A percentile compares a stretch with the other conserved stretches of the same genome.
Conservation (phyloP, 176 grass and related monocot genomes). For the Ampelocalamus luodianensis region DNA sequence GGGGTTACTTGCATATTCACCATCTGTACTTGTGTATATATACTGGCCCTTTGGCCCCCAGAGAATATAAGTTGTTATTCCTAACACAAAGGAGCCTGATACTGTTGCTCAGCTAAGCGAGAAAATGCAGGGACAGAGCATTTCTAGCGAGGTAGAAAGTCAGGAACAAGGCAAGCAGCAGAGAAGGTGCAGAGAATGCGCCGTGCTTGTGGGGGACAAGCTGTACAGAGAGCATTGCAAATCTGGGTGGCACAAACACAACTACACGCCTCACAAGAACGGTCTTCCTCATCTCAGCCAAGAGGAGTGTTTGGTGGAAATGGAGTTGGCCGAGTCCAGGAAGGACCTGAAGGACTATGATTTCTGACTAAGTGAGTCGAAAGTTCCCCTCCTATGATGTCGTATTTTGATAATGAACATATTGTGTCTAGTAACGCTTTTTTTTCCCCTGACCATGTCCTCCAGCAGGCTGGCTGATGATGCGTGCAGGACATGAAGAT, state of each 20-base stretch:
- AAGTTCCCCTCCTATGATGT: too few relatives aligned
- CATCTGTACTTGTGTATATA: too few relatives aligned
- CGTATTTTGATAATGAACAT: too few relatives aligned
- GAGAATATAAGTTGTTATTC: too few relatives aligned
- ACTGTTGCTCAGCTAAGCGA: conserved; percentile 47
- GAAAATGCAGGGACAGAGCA: conserved; percentile 61
- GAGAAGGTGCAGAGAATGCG: conserved; percentile 75
- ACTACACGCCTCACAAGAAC: conserved; percentile 49
- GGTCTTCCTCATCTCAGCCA: conserved; percentile 58
- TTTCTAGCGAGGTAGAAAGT: conserved; percentile 43
- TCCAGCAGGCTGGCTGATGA: background rate
- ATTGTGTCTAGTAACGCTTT: too few relatives aligned
- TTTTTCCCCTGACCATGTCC: too few relatives aligned
- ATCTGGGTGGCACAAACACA: conserved; percentile 89
- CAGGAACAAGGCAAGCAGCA: conserved; percentile 51
- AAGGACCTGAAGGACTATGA: conserved; percentile 65
- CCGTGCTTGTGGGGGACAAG: conserved; percentile 64
- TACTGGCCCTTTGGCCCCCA: too few relatives aligned
- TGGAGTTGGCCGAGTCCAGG: conserved; percentile 38
- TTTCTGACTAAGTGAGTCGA: conserved; percentile 27
- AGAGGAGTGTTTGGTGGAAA: conserved; percentile 49
- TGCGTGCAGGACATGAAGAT: too few relatives aligned
- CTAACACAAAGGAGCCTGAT: conserved; percentile 47
- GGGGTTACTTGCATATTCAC: too few relatives aligned
- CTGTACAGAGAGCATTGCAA: conserved; percentile 86